A percentile compares a stretch with the other conserved stretches of the same genome.
phyloP scores from a whole-genome alignment of 192 early-diverging fungal genomes.

The Coemansia sp. region DNA sequence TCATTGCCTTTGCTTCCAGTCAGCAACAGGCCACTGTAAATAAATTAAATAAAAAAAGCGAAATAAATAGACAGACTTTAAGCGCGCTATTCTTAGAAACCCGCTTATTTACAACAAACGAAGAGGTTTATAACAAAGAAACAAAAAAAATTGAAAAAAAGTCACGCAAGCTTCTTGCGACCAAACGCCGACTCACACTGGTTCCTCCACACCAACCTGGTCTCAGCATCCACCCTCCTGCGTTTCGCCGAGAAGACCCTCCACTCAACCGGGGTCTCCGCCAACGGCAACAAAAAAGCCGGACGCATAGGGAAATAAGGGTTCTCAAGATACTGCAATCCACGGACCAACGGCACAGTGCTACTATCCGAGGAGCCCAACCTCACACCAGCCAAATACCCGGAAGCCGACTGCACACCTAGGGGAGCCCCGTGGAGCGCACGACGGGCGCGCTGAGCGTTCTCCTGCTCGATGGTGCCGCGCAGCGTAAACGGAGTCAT shows the following conservation, averaged over 20 bases:
- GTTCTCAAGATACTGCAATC: slow-evolving; percentile 37
- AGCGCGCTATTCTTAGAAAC: neutral
- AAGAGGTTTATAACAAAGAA: neutral
- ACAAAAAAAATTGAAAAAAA: neutral
- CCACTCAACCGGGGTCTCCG: slow-evolving; percentile 39
- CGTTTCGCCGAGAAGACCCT: slow-evolving; percentile 35
- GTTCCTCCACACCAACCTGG: slow-evolving; percentile 36
- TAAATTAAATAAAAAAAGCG: too few relatives aligned
- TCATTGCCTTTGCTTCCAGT: too few relatives aligned
- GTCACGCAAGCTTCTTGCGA: neutral
- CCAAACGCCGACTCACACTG: slow-evolving; percentile 36
- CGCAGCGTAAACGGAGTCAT: slow-evolving; percentile 52
- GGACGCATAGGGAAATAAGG: slow-evolving; percentile 45
- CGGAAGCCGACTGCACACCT: neutral
- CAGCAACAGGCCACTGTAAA: too few relatives aligned
- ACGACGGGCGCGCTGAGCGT: neutral
- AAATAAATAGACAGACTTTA: too few relatives aligned
- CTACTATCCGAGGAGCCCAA: neutral
- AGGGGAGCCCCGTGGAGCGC: neutral
- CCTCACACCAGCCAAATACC: slow-evolving; percentile 24
- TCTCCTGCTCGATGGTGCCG: slow-evolving; percentile 36
- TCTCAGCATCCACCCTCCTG: slow-evolving; percentile 39
- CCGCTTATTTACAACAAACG: neutral
- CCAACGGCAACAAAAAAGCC: slow-evolving; percentile 33
- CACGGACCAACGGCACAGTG: neutral